phyloP scores from a whole-genome alignment of 192 early-diverging fungal species.

The Coemansia sp. region DNA sequence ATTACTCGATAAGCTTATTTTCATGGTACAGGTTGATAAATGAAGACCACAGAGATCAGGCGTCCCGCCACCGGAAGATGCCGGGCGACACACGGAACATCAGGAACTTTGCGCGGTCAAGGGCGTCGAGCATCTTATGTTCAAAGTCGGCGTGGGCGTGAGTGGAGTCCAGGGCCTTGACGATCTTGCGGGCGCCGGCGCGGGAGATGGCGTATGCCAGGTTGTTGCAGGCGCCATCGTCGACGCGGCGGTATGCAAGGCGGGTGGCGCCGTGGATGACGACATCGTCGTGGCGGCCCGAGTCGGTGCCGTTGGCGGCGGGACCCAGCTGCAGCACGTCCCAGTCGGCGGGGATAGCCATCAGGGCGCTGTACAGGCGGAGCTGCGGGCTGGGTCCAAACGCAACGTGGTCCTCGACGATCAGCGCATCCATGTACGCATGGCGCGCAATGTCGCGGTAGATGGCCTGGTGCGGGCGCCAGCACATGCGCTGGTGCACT shows the following conservation, averaged over 20 bases:
- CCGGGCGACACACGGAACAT: constrained; percentile 49
- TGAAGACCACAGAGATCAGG: not conserved
- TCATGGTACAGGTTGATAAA: no score
- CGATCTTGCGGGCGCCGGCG: constrained; percentile 40
- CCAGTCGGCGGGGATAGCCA: constrained; percentile 47
- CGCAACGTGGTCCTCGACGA: constrained; percentile 51
- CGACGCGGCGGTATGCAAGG: constrained; percentile 45
- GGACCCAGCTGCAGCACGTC: constrained; percentile 50
- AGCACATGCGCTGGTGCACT: constrained; percentile 53
- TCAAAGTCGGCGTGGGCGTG: constrained; percentile 51
- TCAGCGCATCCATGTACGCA: constrained; percentile 41
- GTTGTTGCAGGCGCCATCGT: constrained; percentile 51
- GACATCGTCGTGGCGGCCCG: constrained; percentile 46
- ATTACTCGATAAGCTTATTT: no score
- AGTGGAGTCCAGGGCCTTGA: constrained; percentile 37
- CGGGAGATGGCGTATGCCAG: constrained; percentile 50
- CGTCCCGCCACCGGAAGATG: constrained; percentile 43
- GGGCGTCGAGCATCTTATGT: constrained; percentile 33
- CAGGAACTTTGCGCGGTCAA: constrained; percentile 40
- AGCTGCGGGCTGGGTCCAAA: constrained; percentile 39
- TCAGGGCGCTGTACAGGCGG: constrained; percentile 44
- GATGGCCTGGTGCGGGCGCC: constrained; percentile 45
- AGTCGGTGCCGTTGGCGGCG: constrained; percentile 42
- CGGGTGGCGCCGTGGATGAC: constrained; percentile 22
- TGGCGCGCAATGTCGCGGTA: constrained; percentile 35